Percentiles rank a stretch among this genome's conserved stretches.
Conservation (phyloP, 495 filamentous ascomycete species). For the Jackrogersella multiformis region DNA sequence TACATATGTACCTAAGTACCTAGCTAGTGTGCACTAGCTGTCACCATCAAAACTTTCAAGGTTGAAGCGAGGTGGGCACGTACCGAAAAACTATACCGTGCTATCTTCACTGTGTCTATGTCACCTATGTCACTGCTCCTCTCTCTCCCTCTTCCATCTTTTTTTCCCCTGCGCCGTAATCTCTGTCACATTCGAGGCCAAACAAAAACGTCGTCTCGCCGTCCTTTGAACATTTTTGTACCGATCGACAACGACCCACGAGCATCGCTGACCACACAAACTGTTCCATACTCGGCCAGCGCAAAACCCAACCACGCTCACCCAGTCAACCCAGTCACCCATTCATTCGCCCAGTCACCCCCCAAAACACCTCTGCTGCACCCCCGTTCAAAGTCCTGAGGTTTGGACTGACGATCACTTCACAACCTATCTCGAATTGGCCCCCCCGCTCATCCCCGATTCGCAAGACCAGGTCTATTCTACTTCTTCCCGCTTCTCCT, state of each 20-base stretch:
- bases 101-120: constrained; percentile 33
- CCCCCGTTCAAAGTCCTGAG: constrained; percentile 40
- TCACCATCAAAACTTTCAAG: too few relatives aligned
- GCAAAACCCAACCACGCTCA: constrained; percentile 40
- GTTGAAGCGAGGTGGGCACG: constrained; percentile 9
- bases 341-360: constrained; percentile 18
- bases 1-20: too few relatives aligned
- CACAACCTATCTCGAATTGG: constrained; percentile 39
- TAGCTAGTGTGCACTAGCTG: too few relatives aligned
- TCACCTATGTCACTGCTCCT: too few relatives aligned
- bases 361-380: constrained; percentile 38
- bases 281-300: constrained; percentile 38
- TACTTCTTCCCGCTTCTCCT: constrained; percentile 29
- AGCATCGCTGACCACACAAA: constrained; percentile 40
- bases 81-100: constrained; percentile 25
- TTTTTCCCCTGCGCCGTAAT: constrained; percentile 37
- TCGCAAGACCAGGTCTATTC: constrained; percentile 28
- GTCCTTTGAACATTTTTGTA: constrained; percentile 42
- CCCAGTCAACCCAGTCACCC: constrained; percentile 19
- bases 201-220: constrained; percentile 35
- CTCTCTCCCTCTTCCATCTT: too few relatives aligned
- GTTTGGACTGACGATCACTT: constrained; percentile 49
- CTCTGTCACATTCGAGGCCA: constrained; percentile 38
- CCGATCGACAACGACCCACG: constrained; percentile 43
- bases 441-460: constrained; percentile 46